Evolutionary conservation across 139 green algal species (phyloP).

Genomic region (Chlorella sp.): DNA sequence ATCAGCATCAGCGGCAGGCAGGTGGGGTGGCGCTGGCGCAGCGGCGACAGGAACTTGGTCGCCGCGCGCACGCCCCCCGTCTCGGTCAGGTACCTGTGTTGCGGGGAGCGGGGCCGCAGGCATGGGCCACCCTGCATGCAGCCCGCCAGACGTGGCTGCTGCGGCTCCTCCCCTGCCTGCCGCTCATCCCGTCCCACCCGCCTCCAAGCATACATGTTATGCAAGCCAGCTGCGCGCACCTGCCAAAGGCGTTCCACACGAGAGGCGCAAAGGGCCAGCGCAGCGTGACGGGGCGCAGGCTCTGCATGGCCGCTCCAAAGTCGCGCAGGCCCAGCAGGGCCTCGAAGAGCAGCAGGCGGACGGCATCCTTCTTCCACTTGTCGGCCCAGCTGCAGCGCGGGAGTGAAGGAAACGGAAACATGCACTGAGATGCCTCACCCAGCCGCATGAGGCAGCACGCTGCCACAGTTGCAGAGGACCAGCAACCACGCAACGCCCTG

Average conservation of each 20-base stretch:
- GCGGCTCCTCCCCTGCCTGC: too few species aligned
- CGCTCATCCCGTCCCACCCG: too few species aligned
- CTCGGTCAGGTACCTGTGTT: conserved; percentile 38
- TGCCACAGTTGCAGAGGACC: too few species aligned
- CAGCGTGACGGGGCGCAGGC: conserved; percentile 26
- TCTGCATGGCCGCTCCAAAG: conserved; percentile 24
- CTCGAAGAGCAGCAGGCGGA: conserved; percentile 51
- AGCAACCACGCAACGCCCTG: too few species aligned
- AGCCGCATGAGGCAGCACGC: too few species aligned
- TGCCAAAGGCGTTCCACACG: conserved; percentile 71
- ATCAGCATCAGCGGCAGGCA: conserved; percentile 63
- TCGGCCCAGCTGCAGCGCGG: not conserved
- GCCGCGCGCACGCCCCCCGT: conserved; percentile 35
- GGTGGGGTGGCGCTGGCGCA: conserved; percentile 50
- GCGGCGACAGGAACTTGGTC: conserved; percentile 46
- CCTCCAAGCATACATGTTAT: too few species aligned
- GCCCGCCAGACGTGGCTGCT: too few species aligned
- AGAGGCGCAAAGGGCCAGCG: conserved; percentile 54
- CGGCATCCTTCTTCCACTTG: conserved; percentile 40
- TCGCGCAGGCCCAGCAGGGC: conserved; percentile 24
- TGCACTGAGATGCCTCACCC: too few species aligned
- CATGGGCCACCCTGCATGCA: too few species aligned
- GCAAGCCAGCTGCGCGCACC: too few species aligned
- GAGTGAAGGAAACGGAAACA: too few species aligned
- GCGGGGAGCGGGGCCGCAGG: too few species aligned